Base-by-base conservation (phyloP, 139 green algal genomes). In the Axilococcus clingmanii region DNA sequence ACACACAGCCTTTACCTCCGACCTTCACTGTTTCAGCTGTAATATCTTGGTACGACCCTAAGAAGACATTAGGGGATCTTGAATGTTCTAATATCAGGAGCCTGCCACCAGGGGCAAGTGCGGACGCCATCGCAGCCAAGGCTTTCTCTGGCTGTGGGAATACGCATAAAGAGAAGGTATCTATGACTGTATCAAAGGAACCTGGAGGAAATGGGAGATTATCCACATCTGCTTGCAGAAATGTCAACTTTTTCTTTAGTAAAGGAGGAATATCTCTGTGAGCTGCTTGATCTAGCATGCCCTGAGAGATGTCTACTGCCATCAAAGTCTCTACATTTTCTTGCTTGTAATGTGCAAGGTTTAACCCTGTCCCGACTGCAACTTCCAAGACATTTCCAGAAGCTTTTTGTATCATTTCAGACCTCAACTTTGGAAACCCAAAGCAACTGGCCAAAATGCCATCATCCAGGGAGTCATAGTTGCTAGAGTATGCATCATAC, bases 91-190 rank as follows among this genome's bases (percentile, higher is more conserved):
- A 50, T 40, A 89, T 57, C 27, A 86, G 48, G 12, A 86, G 41
- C 5, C 43, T 40, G 2, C 77, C 78, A 5, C 67, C 73, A 6
- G 66, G 69, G 15, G 64, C 69, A 17, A 78, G 52, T 38, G 75
- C 64, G 28, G 24, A 20, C 7, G 47, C 55, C 53, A 75, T 71
- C 24, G 68, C 56, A 46, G 38, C 25, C 4, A 82, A 40, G 14
- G 63, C 76, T 30, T 61, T 61, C 7, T 57, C 57, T 1, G 81
- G 78, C 24, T 85, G 59, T 4, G 55, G 41, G 35, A 71, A 69
- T 16, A 60, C 71, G 56, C 81, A 89, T 8, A 89, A 64, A 16
- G 68, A 71, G 65, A 87, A 89, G 9, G 76, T 87, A 52, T 89
- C 80, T 27, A 93, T 66, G 5, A 89, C 69, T 7, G 61, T 77